Conservation (phyloP, 177 flowering plant species). For the Tripterygium wilfordii region DNA sequence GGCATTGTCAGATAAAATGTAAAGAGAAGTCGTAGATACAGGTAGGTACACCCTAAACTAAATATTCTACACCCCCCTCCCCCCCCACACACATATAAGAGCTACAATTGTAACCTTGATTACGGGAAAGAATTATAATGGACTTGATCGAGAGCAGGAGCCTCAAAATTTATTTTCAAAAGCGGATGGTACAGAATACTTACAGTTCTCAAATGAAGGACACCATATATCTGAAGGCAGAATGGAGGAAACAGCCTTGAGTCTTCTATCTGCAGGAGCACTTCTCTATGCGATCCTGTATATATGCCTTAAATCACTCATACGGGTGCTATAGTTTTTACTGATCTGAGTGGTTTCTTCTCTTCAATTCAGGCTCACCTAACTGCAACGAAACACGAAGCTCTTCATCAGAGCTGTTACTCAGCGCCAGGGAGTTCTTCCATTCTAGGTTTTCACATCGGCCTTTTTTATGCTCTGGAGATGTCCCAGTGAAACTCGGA, state of each 20-base stretch:
- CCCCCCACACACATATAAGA: too few species aligned
- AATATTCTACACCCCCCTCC: too few species aligned
- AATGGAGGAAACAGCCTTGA: background rate
- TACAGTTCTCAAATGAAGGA: constrained; percentile 2
- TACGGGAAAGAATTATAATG: background rate
- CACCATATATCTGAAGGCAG: background rate
- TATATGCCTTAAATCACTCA: background rate
- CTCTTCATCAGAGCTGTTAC: constrained; percentile 31
- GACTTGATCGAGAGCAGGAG: constrained; percentile 1
- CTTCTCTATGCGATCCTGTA: background rate
- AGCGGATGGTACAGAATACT: background rate
- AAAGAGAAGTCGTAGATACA: too few species aligned
- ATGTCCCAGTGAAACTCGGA: constrained; percentile 24
- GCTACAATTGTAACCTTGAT: background rate
- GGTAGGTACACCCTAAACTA: too few species aligned
- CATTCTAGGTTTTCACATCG: constrained; percentile 13
- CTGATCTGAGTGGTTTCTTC: constrained; percentile 31
- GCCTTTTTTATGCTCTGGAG: constrained; percentile 19
- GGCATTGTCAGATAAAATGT: too few species aligned
- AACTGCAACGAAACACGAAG: constrained; percentile 41
- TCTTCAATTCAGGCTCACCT: constrained; percentile 46
- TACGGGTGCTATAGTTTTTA: constrained; percentile 15
- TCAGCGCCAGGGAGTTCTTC: constrained; percentile 22
- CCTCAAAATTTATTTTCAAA: background rate
- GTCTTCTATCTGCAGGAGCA: background rate